Conservation (phyloP, 2,329 filamentous ascomycete genomes). For the Sarocladium oryzae region DNA sequence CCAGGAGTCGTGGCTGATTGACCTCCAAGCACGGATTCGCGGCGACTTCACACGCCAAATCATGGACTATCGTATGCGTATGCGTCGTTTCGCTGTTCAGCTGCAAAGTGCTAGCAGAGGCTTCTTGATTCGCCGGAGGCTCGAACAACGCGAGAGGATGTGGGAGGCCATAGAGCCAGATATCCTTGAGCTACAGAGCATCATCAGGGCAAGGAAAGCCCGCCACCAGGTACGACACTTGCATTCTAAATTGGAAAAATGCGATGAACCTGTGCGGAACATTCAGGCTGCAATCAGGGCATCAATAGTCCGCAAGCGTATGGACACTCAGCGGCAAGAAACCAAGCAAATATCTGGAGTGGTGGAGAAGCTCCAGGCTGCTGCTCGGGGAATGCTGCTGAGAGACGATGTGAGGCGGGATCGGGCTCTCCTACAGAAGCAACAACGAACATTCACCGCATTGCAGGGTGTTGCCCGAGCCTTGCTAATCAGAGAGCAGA, state of each 20-base stretch:
- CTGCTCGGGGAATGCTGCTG: conserved; percentile 59
- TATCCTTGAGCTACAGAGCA: conserved; percentile 74
- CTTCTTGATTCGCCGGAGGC: conserved; percentile 60
- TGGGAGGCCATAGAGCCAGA: conserved; percentile 66
- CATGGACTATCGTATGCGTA: conserved; percentile 71
- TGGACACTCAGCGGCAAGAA: conserved; percentile 49
- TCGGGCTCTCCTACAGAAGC: conserved; percentile 42
- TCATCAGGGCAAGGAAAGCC: conserved; percentile 64
- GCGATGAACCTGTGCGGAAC: conserved; percentile 56
- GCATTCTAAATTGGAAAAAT: conserved; percentile 53
- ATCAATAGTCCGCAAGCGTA: conserved; percentile 54
- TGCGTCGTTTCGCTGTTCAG: conserved; percentile 71
- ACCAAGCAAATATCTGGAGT: conserved; percentile 44
- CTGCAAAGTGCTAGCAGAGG: conserved; percentile 77
- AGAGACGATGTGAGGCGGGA: conserved; percentile 51
- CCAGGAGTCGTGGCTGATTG: conserved; percentile 67
- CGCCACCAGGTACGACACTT: conserved; percentile 51
- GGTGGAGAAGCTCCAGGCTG: conserved; percentile 57
- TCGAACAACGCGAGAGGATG: conserved; percentile 56
- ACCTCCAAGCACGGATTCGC: conserved; percentile 80
- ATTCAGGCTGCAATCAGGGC: conserved; percentile 63
- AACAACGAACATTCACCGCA: conserved; percentile 42
- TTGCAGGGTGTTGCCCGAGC: conserved; percentile 64
- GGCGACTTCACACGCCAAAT: conserved; percentile 85
- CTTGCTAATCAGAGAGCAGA: conserved; percentile 49